Percentiles rank a stretch among this genome's conserved stretches.
Conservation (phyloP, 176 grass and related monocot species). For the Canna indica region DNA sequence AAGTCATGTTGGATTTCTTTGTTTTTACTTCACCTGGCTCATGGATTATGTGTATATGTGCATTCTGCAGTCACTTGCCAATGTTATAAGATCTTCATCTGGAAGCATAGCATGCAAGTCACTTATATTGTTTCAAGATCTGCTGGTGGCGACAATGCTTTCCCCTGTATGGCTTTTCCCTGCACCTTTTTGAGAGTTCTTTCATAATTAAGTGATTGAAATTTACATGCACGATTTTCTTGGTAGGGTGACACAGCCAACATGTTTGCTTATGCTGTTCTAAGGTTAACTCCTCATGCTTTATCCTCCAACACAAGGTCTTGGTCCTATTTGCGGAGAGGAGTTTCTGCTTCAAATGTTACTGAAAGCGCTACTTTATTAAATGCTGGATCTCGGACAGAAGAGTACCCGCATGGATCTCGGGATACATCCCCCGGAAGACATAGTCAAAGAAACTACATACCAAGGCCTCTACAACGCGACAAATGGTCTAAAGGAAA, state of each 20-base stretch:
- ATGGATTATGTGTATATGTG: not conserved
- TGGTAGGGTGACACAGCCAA: constrained; percentile 80
- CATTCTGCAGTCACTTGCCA: constrained; percentile 69
- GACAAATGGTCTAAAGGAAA: constrained; percentile 86
- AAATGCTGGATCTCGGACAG: constrained; percentile 37
- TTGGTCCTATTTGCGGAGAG: constrained; percentile 94
- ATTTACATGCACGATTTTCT: constrained; percentile 17
- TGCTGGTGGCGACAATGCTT: constrained; percentile 80
- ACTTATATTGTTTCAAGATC: constrained; percentile 85
- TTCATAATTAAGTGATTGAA: no score
- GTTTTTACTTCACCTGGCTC: not conserved
- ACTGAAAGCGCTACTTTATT: constrained; percentile 35
- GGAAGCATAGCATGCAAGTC: constrained; percentile 53
- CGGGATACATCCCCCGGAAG: constrained; percentile 56
- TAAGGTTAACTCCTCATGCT: constrained; percentile 85
- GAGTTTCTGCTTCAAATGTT: constrained; percentile 37
- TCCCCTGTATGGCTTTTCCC: constrained; percentile 55
- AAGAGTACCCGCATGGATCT: constrained; percentile 59
- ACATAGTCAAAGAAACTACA: constrained; percentile 45
- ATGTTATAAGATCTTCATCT: constrained; percentile 64
- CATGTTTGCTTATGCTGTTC: constrained; percentile 63
- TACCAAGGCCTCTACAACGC: constrained; percentile 67
- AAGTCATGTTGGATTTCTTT: not conserved
- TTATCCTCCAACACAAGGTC: constrained; percentile 60
- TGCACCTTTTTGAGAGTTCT: constrained; percentile 6